These are phyloP conservation scores for Yarrowia sp. DNA, from an alignment of 805 yeast species.

Conservation along the genomic window DNA sequence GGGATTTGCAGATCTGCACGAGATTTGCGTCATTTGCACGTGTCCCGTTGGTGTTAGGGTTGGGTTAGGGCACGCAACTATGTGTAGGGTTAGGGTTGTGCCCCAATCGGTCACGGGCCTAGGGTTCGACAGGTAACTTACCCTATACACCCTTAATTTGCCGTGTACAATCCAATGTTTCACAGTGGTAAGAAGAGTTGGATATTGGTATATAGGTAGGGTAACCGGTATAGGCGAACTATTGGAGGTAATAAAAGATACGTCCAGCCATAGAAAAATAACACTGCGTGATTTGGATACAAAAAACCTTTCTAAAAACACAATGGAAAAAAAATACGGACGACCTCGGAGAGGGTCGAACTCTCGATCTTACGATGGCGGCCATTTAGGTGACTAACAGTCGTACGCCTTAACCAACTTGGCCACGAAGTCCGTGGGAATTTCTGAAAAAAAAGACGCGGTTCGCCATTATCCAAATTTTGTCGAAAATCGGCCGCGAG, in stretches of 20 bases:
- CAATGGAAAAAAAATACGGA: background rate
- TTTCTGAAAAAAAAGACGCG: background rate
- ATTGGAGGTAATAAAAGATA: background rate
- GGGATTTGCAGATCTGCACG: background rate
- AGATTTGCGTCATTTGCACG: constrained; percentile 13
- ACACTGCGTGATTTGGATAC: too few species aligned
- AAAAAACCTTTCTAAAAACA: too few species aligned
- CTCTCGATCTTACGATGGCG: constrained; percentile 26
- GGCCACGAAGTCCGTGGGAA: constrained; percentile 20
- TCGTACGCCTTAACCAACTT: constrained; percentile 26
- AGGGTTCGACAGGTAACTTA: too few species aligned
- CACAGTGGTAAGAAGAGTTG: background rate
- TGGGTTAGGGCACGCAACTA: background rate
- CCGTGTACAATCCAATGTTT: background rate
- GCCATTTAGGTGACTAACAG: constrained; percentile 20
- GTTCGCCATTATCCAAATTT: background rate
- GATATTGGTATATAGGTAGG: background rate
- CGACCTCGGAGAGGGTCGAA: constrained; percentile 27
- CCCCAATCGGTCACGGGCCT: too few species aligned
- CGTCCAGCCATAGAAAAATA: too few species aligned
- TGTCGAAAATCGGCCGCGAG: background rate
- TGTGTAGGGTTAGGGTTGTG: too few species aligned
- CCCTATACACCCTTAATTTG: background rate
- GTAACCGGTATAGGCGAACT: background rate
- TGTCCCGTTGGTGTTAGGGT: background rate